Base-by-base conservation (phyloP, 2,329 filamentous ascomycete species). In the Trichoderma sp. region DNA sequence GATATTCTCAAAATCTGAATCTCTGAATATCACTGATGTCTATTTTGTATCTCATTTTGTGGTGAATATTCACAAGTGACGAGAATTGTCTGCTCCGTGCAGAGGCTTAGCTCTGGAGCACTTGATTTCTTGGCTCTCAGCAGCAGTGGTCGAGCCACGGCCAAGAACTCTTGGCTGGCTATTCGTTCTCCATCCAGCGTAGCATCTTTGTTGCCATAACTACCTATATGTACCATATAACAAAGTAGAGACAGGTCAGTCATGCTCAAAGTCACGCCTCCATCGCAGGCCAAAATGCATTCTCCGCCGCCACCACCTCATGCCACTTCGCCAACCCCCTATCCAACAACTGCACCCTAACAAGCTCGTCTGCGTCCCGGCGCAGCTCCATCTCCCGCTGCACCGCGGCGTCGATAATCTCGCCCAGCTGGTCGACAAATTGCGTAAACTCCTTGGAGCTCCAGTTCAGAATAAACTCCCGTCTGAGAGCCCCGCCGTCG, bases 401-500 rank as follows among this genome's bases (percentile, higher is more conserved):
- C 2, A 89, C 89, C 64, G 88, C 85, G 27, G 86, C 85, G 80
- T 93, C 90, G 74, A 92, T 84, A 8, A 92, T 85, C 27, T 80
- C 83, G 31, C 87, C 89, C 74, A 93, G 84, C 66, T 84, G 83
- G 71, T 87, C 84, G 16, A 93, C 91, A 83, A 93, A 92, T 68
- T 78, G 83, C 50, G 85, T 85, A 80, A 94, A 94, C 79, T 91
- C 89, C 3, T 81, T 78, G 77, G 89, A 90, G 62, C 89, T 91
- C 92, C 92, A 94, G 79, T 93, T 93, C 0, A 89, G 89, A 75
- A 94, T 93, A 77, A 94, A 92, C 80, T 90, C 88, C 67, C 85
- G 86, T 75, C 91, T 85, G 81, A 93, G 82, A 6, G 91, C 92
- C 0, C 92, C 92, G 0, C 91, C 91, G 80, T 93, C 92, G 0